phyloP scores from a whole-genome alignment of 805 yeast species.

The Candida pini region DNA sequence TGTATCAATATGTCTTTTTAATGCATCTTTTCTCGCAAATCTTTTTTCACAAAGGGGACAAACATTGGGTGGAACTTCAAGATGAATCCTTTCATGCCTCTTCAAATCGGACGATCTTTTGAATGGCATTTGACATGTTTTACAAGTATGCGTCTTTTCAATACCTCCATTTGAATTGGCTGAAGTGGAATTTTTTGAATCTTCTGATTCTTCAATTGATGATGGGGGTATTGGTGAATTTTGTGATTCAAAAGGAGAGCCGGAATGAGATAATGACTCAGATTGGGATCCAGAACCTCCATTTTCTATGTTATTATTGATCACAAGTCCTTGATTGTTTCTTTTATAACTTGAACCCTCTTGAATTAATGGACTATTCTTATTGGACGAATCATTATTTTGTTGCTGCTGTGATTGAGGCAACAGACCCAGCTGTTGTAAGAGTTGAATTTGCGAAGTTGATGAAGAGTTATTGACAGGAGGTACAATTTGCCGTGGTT shows the following conservation, averaged over 20 bases:
- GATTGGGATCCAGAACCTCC: not conserved
- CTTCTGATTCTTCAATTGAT: too few relatives aligned
- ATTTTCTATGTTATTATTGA: too few relatives aligned
- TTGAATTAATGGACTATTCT: too few relatives aligned
- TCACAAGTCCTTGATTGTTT: too few relatives aligned
- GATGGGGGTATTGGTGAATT: not conserved
- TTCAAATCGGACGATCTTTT: constrained; percentile 64
- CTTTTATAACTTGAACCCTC: too few relatives aligned
- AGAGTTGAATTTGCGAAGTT: constrained; percentile 2
- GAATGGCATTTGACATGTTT: constrained; percentile 56
- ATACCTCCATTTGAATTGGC: not conserved
- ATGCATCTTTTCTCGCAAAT: constrained; percentile 77
- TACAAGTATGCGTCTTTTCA: constrained; percentile 37
- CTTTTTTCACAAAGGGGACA: constrained; percentile 77
- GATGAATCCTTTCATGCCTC: constrained; percentile 72
- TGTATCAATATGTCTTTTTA: constrained; percentile 70
- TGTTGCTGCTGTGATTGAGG: constrained; percentile 1
- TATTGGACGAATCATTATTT: not conserved
- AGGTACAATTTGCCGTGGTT: not conserved
- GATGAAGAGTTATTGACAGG: not conserved
- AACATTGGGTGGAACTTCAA: constrained; percentile 65
- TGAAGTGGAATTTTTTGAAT: too few relatives aligned
- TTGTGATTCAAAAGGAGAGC: not conserved
- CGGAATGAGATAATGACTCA: not conserved
- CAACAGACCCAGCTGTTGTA: constrained; percentile 10